These are phyloP conservation scores for Cutaneotrichosporon spelunceum DNA, from an alignment of 1,284 basidiomycete species.

Conservation along the genomic window DNA sequence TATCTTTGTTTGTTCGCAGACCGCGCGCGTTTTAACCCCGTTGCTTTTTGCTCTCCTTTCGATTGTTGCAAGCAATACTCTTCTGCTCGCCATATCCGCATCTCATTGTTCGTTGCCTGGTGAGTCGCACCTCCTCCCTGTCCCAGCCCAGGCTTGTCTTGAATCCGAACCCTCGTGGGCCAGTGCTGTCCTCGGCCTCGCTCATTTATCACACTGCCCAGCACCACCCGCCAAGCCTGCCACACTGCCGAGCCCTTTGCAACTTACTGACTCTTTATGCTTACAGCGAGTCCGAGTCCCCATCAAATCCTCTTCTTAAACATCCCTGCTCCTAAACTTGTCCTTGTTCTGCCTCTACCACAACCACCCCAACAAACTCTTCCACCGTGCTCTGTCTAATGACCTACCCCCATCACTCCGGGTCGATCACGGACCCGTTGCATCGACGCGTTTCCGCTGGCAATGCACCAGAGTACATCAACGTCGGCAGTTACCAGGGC, in stretches of 20 bases:
- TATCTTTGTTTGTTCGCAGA: background rate
- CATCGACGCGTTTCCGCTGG: background rate
- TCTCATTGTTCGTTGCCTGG: background rate
- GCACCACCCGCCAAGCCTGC: background rate
- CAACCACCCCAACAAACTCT: background rate
- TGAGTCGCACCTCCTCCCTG: background rate
- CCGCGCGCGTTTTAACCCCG: background rate
- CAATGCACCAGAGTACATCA: slow-evolving; percentile 2
- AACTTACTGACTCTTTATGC: slow-evolving; percentile 1
- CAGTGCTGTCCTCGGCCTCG: background rate
- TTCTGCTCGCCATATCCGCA: no score
- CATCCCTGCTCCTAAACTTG: background rate
- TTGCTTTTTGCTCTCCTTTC: background rate
- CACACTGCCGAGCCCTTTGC: background rate
- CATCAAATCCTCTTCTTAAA: background rate
- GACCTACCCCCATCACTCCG: slow-evolving; percentile 11
- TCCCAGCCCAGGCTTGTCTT: background rate
- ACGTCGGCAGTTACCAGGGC: slow-evolving; percentile 1
- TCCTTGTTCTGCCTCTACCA: background rate
- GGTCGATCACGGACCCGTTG: slow-evolving; percentile 7
- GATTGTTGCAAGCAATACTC: background rate
- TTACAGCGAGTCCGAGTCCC: no score
- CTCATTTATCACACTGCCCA: background rate
- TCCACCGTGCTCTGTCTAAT: slow-evolving; percentile 14
- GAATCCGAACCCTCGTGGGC: background rate